phyloP scores from a whole-genome alignment of 139 green algal genomes.

The Tetradesmus obliquus region DNA sequence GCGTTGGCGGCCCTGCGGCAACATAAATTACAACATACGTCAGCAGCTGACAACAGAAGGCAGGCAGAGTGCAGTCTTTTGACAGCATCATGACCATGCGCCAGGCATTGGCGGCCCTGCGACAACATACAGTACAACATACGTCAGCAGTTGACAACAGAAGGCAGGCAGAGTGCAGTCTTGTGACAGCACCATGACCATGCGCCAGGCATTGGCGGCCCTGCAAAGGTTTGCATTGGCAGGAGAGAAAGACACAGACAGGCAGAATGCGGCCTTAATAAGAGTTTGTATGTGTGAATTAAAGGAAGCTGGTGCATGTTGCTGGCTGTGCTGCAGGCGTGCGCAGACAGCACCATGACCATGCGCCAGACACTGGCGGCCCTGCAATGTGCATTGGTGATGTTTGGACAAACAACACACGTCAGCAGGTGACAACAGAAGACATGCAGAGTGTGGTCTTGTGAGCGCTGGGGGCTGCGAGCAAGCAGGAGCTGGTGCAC shows the following conservation, averaged over 20 bases:
- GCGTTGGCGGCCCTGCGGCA: conserved; percentile 60
- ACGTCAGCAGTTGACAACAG: background rate
- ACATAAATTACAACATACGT: background rate
- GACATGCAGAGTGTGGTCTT: too few species aligned
- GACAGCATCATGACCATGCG: conserved; percentile 82
- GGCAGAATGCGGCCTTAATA: too few species aligned
- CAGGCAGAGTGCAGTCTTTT: too few species aligned
- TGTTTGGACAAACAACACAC: too few species aligned
- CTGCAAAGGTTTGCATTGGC: background rate
- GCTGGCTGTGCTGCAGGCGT: conserved; percentile 55
- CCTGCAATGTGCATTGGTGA: too few species aligned
- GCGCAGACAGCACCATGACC: conserved; percentile 76
- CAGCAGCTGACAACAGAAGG: background rate
- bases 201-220: conserved; percentile 81
- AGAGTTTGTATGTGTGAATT: too few species aligned
- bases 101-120: conserved; percentile 77
- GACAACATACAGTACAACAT: background rate
- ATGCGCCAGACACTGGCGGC: conserved; percentile 78
- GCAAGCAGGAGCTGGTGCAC: too few species aligned
- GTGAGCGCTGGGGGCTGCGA: too few species aligned
- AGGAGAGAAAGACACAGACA: too few species aligned
- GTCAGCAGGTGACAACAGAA: too few species aligned
- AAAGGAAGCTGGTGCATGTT: background rate
- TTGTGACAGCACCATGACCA: conserved; percentile 77
- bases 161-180: too few species aligned